Evolutionary conservation across 2,329 filamentous ascomycete genomes (phyloP).

Genomic region (Talaromyces sp.): DNA sequence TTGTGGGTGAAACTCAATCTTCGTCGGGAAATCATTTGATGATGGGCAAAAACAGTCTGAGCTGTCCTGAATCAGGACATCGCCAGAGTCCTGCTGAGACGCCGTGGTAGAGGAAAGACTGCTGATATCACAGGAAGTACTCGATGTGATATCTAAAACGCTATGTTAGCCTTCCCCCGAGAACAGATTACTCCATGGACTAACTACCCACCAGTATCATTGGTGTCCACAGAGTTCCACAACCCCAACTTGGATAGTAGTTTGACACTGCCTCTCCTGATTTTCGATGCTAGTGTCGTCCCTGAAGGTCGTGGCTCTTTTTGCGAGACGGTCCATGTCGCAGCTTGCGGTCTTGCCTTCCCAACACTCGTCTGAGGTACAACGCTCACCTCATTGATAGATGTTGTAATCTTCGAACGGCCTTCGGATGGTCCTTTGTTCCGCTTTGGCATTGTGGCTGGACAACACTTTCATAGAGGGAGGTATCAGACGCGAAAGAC

Average conservation of each 20-base stretch:
- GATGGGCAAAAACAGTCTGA: neutral
- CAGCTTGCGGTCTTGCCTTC: slow-evolving; percentile 20
- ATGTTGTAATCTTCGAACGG: slow-evolving; percentile 22
- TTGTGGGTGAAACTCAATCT: neutral
- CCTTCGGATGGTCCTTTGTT: slow-evolving; percentile 22
- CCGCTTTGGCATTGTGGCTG: slow-evolving; percentile 11
- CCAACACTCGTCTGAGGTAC: slow-evolving; percentile 17
- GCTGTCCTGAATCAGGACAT: neutral
- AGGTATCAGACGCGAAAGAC: neutral
- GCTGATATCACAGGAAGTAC: neutral
- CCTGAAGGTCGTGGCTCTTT: neutral
- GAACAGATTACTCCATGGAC: neutral
- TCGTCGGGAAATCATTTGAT: neutral
- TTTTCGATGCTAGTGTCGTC: slow-evolving; percentile 14
- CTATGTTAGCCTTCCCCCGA: neutral
- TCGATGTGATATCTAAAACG: neutral
- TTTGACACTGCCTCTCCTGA: slow-evolving; percentile 34
- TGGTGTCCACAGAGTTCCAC: slow-evolving; percentile 14
- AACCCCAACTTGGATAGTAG: slow-evolving; percentile 34
- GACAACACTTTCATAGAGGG: neutral
- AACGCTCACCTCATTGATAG: slow-evolving; percentile 18
- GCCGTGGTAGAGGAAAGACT: neutral
- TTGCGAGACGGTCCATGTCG: slow-evolving; percentile 8
- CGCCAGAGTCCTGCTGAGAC: neutral
- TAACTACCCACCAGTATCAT: neutral